Evolutionary conservation across 768 basidiomycete species (phyloP).

Genomic region (Suillus tomentosus): DNA sequence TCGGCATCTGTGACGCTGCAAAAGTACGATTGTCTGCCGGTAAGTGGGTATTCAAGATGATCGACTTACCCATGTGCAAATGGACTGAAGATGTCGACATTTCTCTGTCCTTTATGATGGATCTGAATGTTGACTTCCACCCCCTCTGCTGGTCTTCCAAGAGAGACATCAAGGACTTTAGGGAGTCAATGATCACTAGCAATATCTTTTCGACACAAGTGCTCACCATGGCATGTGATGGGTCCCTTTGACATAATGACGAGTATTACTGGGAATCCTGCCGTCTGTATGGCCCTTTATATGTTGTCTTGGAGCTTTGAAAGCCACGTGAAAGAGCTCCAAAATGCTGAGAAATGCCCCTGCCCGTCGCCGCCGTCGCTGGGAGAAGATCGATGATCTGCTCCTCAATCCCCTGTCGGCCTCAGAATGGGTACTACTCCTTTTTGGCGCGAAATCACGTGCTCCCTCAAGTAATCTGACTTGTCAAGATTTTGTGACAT

Average conservation of each 20-base stretch:
- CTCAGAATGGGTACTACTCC: background rate
- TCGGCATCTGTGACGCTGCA: constrained; percentile 76
- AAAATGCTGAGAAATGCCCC: background rate
- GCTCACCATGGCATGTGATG: constrained; percentile 87
- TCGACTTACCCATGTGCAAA: constrained; percentile 60
- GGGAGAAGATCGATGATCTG: background rate
- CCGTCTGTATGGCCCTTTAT: background rate
- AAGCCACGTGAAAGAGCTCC: background rate
- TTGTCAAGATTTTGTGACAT: constrained; percentile 19
- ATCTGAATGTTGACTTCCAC: constrained; percentile 66
- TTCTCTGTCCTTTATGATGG: constrained; percentile 39
- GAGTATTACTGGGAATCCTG: background rate
- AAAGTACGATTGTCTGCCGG: background rate
- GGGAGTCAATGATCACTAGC: background rate
- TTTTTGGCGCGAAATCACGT: background rate
- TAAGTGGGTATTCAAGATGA: background rate
- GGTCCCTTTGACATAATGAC: constrained; percentile 62
- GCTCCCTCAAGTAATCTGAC: background rate
- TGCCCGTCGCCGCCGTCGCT: background rate
- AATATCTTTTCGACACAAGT: background rate
- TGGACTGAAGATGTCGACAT: constrained; percentile 49
- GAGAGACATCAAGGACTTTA: constrained; percentile 82
- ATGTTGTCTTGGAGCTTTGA: background rate
- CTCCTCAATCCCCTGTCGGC: background rate
- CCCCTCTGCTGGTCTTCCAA: constrained; percentile 77